phyloP scores from a whole-genome alignment of 495 filamentous ascomycete species.

The Penicillium canescens region DNA sequence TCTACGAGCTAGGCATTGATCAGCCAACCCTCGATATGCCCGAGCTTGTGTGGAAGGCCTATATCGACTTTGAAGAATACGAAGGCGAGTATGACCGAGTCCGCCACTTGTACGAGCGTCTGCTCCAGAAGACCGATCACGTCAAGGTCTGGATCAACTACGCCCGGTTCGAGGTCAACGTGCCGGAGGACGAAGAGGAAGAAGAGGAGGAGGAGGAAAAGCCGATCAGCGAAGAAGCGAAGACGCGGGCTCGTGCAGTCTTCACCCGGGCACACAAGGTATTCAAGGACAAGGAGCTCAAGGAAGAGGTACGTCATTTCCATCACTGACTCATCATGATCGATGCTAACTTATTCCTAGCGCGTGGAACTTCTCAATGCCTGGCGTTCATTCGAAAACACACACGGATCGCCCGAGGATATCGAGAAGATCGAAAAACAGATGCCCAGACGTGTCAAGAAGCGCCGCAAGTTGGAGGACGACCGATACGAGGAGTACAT shows the following conservation, averaged over 20 bases:
- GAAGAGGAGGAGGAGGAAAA: slow-evolving; percentile 62
- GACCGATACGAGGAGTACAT: slow-evolving; percentile 96
- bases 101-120: slow-evolving; percentile 82
- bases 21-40: slow-evolving; percentile 95
- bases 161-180: slow-evolving; percentile 93
- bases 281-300: slow-evolving; percentile 90
- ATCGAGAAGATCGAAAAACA: slow-evolving; percentile 83
- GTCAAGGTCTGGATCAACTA: slow-evolving; percentile 99
- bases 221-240: slow-evolving; percentile 79
- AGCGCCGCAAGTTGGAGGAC: slow-evolving; percentile 90
- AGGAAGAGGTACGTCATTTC: slow-evolving; percentile 67
- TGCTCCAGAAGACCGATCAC: slow-evolving; percentile 90
- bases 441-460: slow-evolving; percentile 94
- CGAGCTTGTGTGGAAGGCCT: slow-evolving; percentile 93
- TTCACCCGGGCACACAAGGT: slow-evolving; percentile 86
- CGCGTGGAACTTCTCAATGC: slow-evolving; percentile 84
- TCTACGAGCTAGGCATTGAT: slow-evolving; percentile 87
- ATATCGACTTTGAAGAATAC: slow-evolving; percentile 97
- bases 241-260: slow-evolving; percentile 74
- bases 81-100: slow-evolving; percentile 84
- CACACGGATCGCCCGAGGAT: slow-evolving; percentile 75
- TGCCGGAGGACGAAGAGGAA: slow-evolving; percentile 66
- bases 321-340: neutral
- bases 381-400: slow-evolving; percentile 88
- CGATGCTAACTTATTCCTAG: slow-evolving; percentile 41